Conservation (phyloP, 805 yeast genomes). For the Candida maris region DNA sequence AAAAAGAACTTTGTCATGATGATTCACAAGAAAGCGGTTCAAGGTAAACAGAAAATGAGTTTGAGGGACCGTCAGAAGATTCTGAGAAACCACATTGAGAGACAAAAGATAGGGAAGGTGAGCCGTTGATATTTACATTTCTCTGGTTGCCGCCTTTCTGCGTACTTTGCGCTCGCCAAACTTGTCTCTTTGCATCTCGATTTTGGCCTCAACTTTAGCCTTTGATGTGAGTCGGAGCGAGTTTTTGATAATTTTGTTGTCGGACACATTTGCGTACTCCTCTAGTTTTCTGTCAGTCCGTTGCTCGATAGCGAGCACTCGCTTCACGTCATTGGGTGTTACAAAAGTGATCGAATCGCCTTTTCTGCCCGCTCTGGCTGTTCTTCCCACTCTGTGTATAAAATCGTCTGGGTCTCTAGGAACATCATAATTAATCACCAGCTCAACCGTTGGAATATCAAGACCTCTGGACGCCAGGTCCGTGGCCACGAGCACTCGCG, state of each 20-base stretch:
- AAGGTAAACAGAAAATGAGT: constrained; percentile 88
- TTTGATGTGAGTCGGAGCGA: constrained; percentile 66
- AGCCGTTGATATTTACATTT: constrained; percentile 3
- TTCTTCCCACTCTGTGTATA: constrained; percentile 89
- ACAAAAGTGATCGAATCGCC: constrained; percentile 84
- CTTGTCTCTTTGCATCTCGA: constrained; percentile 90
- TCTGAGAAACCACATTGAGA: constrained; percentile 77
- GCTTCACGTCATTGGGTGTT: constrained; percentile 77
- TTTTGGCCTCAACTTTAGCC: constrained; percentile 85
- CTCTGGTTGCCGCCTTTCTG: constrained; percentile 1
- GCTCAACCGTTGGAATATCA: constrained; percentile 77
- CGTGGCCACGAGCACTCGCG: constrained; percentile 87
- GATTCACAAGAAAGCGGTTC: constrained; percentile 92
- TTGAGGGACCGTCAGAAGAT: constrained; percentile 87
- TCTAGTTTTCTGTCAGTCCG: constrained; percentile 78
- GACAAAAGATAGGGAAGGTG: constrained; percentile 75
- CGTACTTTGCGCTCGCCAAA: constrained; percentile 60
- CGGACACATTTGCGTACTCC: constrained; percentile 67
- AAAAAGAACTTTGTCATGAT: constrained; percentile 99
- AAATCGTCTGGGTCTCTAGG: constrained; percentile 84
- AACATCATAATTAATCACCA: constrained; percentile 73
- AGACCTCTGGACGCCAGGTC: constrained; percentile 92
- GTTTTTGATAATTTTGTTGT: constrained; percentile 70
- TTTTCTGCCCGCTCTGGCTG: constrained; percentile 92
- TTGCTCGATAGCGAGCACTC: constrained; percentile 83